phyloP scores from a whole-genome alignment of 345 rosid species.

The Turritis glabra region DNA sequence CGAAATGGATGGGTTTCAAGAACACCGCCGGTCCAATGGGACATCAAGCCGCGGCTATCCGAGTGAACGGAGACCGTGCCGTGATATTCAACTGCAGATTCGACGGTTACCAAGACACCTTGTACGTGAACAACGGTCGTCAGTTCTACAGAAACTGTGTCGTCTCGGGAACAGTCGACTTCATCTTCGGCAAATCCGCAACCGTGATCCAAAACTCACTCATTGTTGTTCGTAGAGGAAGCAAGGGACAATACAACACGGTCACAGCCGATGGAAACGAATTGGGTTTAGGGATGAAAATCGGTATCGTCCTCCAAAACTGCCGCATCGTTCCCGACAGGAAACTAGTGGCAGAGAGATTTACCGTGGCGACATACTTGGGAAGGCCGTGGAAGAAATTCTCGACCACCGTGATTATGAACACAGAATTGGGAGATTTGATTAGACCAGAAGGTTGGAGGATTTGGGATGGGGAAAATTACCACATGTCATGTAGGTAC shows the following conservation, averaged over 20 bases:
- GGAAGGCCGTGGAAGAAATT: slow-evolving; percentile 80
- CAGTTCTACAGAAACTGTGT: slow-evolving; percentile 70
- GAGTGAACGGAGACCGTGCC: slow-evolving; percentile 53
- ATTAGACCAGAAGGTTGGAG: slow-evolving; percentile 68
- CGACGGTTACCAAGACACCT: slow-evolving; percentile 75
- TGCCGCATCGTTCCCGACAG: slow-evolving; percentile 74
- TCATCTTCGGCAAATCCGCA: slow-evolving; percentile 70
- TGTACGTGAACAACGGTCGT: slow-evolving; percentile 55
- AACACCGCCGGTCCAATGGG: slow-evolving; percentile 77
- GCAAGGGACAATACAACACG: slow-evolving; percentile 50
- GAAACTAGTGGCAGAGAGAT: slow-evolving; percentile 41
- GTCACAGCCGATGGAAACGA: slow-evolving; percentile 66
- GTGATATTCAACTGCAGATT: slow-evolving; percentile 60
- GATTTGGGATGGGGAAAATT: slow-evolving; percentile 44
- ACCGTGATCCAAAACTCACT: slow-evolving; percentile 67
- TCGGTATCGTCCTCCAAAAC: slow-evolving; percentile 66
- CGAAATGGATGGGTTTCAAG: slow-evolving; percentile 57
- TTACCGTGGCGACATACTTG: slow-evolving; percentile 49
- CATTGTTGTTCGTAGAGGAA: slow-evolving; percentile 56
- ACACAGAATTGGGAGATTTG: slow-evolving; percentile 57
- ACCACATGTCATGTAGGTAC: slow-evolving; percentile 40
- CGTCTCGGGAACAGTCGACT: slow-evolving; percentile 73
- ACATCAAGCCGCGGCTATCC: slow-evolving; percentile 72
- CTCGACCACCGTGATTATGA: slow-evolving; percentile 60
- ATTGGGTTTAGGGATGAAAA: slow-evolving; percentile 28